Conservation (phyloP, 2,329 filamentous ascomycete species). For the Paecilomyces fulvus region DNA sequence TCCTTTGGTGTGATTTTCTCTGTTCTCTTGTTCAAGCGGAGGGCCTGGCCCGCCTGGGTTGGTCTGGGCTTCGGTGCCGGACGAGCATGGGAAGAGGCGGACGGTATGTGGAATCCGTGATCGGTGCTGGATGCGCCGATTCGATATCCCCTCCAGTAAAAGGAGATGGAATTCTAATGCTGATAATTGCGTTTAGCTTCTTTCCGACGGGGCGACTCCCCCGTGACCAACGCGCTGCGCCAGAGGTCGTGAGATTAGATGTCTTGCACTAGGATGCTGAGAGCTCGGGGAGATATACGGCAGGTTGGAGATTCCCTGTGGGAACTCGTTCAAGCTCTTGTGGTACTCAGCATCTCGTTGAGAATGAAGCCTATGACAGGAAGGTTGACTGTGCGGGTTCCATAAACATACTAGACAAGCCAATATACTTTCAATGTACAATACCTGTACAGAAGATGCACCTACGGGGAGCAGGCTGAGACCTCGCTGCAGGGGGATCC, state of each 20-base stretch:
- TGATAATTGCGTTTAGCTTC: constrained; percentile 24
- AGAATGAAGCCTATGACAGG: background rate
- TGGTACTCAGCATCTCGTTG: background rate
- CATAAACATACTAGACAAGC: constrained; percentile 2
- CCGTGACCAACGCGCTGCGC: constrained; percentile 30
- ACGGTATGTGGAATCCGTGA: constrained; percentile 49
- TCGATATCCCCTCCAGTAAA: background rate
- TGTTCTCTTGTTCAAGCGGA: constrained; percentile 93
- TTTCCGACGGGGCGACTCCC: constrained; percentile 36
- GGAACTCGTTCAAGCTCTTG: background rate
- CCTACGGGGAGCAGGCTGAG: background rate
- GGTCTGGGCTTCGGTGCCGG: constrained; percentile 93
- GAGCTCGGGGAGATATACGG: background rate
- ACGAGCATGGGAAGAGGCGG: constrained; percentile 96
- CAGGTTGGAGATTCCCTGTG: background rate
- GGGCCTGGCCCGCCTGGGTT: constrained; percentile 94
- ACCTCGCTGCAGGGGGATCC: background rate
- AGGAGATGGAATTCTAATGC: constrained; percentile 1
- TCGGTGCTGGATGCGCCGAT: background rate
- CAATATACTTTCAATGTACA: constrained; percentile 4
- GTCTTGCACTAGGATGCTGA: background rate
- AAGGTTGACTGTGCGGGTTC: background rate
- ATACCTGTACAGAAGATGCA: constrained; percentile 7
- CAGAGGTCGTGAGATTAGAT: constrained; percentile 14
- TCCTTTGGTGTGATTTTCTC: constrained; percentile 98